Evolutionary conservation across 2,329 filamentous ascomycete genomes (phyloP).

Genomic region (Fusarium nisikadoi): DNA sequence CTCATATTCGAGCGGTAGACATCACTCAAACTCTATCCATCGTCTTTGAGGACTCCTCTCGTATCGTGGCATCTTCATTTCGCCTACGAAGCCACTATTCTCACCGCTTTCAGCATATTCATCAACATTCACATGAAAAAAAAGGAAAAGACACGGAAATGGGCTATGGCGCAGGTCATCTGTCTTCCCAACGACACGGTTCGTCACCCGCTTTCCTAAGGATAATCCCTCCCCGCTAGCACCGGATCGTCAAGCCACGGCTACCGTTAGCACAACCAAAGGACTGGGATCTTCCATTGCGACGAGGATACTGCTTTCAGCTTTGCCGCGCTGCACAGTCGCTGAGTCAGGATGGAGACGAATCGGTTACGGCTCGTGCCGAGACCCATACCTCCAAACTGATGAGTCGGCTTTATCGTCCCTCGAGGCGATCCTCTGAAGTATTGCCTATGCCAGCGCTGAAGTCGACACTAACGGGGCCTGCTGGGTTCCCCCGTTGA

Average conservation of each 20-base stretch:
- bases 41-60: not conserved
- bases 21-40: not conserved
- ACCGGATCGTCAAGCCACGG: not conserved
- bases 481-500: not conserved
- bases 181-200: not conserved
- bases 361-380: conserved; percentile 11
- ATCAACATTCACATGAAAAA: not conserved
- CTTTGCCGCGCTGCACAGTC: not conserved
- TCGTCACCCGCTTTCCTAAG: not conserved
- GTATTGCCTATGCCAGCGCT: not conserved
- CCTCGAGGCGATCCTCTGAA: not conserved
- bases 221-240: not conserved
- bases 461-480: not conserved
- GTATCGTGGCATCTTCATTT: not conserved
- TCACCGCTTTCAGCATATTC: not conserved
- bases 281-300: not conserved
- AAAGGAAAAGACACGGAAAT: not conserved
- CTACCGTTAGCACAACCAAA: not conserved
- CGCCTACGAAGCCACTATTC: not conserved
- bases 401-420: not conserved
- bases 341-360: not conserved
- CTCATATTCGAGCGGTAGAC: not conserved
- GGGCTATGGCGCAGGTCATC: not conserved
- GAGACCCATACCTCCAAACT: conserved; percentile 2
- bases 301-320: not conserved